Percentiles rank a stretch among this genome's conserved stretches.
These are phyloP conservation scores for Phytophthora hybrid DNA, from an alignment of 352 stramenopile species.

Conservation along the genomic window DNA sequence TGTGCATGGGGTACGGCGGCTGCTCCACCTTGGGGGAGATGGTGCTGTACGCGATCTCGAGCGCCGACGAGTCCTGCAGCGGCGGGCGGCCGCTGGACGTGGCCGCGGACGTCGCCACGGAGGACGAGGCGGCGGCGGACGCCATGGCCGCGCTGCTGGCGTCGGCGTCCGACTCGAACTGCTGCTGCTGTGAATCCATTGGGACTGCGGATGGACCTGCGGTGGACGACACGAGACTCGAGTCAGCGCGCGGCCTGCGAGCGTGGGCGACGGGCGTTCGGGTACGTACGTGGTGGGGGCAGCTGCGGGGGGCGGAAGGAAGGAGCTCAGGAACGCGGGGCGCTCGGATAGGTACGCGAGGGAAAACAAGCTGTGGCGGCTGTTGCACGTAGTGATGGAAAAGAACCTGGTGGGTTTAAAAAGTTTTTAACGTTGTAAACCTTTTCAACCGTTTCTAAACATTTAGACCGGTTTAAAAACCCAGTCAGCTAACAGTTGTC, in stretches of 20 bases:
- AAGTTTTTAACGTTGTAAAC: too few species aligned
- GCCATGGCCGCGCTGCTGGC: constrained; percentile 11
- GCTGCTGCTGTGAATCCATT: constrained; percentile 40
- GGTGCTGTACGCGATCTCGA: constrained; percentile 85
- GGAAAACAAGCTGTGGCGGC: constrained; percentile 22
- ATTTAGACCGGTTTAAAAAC: too few species aligned
- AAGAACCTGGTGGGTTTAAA: too few species aligned
- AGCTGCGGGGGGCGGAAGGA: constrained; percentile 41
- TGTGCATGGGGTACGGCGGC: constrained; percentile 69
- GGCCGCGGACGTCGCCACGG: not conserved
- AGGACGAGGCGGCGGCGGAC: constrained; percentile 8
- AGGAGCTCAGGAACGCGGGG: constrained; percentile 9
- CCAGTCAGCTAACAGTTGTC: too few species aligned
- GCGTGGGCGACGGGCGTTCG: constrained; percentile 2
- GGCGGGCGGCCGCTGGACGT: constrained; percentile 32
- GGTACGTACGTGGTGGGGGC: constrained; percentile 12
- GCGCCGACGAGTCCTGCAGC: constrained; percentile 42
- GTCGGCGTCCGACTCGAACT: constrained; percentile 15
- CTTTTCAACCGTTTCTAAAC: too few species aligned
- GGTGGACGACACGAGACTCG: constrained; percentile 2
- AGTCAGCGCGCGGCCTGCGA: constrained; percentile 2
- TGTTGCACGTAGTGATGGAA: not conserved
- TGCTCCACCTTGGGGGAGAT: constrained; percentile 82
- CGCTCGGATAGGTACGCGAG: constrained; percentile 17
- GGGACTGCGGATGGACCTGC: constrained; percentile 1